Evolutionary conservation across 495 filamentous ascomycete species (phyloP).

Genomic region (Hypomontagnella monticulosa): DNA sequence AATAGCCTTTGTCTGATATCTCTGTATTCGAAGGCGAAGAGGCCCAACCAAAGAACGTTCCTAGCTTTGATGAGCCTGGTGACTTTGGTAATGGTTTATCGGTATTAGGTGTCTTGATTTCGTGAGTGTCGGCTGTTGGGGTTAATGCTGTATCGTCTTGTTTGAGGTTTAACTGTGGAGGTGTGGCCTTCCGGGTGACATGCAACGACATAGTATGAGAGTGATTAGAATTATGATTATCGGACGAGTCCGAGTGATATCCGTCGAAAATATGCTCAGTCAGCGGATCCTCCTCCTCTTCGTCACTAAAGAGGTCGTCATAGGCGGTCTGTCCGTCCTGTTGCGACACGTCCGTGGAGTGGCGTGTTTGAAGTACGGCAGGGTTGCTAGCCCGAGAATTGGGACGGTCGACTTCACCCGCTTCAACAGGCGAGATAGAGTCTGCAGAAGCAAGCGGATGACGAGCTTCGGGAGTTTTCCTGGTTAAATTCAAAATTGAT

Average conservation of each 20-base stretch:
- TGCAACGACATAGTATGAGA: slow-evolving; percentile 54
- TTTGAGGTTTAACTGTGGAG: slow-evolving; percentile 59
- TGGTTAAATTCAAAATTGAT: slow-evolving; percentile 40
- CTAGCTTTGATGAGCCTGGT: slow-evolving; percentile 61
- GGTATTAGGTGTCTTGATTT: slow-evolving; percentile 50
- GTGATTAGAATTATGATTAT: slow-evolving; percentile 43
- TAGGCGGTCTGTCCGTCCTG: slow-evolving; percentile 36
- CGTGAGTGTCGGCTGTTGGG: slow-evolving; percentile 37
- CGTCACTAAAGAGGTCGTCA: slow-evolving; percentile 51
- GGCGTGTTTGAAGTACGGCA: slow-evolving; percentile 51
- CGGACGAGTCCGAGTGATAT: slow-evolving; percentile 46
- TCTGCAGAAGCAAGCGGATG: slow-evolving; percentile 36
- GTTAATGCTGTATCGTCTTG: slow-evolving; percentile 43
- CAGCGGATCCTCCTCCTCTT: slow-evolving; percentile 47
- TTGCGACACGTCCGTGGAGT: slow-evolving; percentile 40
- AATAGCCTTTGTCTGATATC: slow-evolving; percentile 60
- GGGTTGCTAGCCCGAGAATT: slow-evolving; percentile 48
- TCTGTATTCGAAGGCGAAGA: slow-evolving; percentile 58
- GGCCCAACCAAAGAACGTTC: slow-evolving; percentile 63
- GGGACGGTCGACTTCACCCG: slow-evolving; percentile 50
- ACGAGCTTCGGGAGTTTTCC: slow-evolving; percentile 35
- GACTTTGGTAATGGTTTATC: slow-evolving; percentile 65
- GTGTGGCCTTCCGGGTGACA: slow-evolving; percentile 56
- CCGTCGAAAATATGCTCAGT: slow-evolving; percentile 47
- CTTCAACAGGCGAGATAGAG: slow-evolving; percentile 32